Evolutionary conservation across 345 rosid genomes (phyloP), one percentile per base, ranked within the genome.

Genomic region (Zanthoxylum bungeanum): DNA sequence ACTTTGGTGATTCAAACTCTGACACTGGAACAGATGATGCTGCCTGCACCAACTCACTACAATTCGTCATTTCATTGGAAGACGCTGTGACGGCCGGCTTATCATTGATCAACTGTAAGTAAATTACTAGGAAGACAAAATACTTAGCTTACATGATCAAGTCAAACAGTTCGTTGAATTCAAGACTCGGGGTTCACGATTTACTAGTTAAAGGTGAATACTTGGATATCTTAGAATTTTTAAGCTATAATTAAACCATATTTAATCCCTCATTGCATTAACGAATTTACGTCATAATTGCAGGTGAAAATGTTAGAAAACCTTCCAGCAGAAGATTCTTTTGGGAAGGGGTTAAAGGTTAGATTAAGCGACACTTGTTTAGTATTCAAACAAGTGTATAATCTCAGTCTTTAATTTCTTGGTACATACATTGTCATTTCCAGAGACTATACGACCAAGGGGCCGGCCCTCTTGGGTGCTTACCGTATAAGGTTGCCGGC

Each of bases 381-480:
- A 57, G 7, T 37, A 16, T 31, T 27, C 17, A 8, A 5, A 17
- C 31, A 16, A 30, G n/a, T n/a, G n/a, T n/a, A n/a, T n/a, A 57
- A 42, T 40, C 25, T 63, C 28, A 34, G 49, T 52, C 25, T n/a
- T n/a, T n/a, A n/a, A n/a, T 49, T 14, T 66, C 19, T 25, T 56
- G 25, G 39, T n/a, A n/a, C n/a, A n/a, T 55, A 52, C 3, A 59
- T 70, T 46, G 16, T 21, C 4, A 53, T 10, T 70, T 71, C 61
- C 77, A 95, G 98, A 83, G 74, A 58, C 57, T 92, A 55, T 83
- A 92, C 76, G 96, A 88, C 30, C 85, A 89, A 91, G 99, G 96
- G 63, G n/a, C n/a, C n/a, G 93, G 93, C 57, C 97, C 98, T 64
- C 89, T 95, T 2, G 98, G 99, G 72, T 95, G 99, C 85, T 80